Evolutionary conservation across 495 filamentous ascomycete species (phyloP), one percentile per base, ranked within the genome.

Genomic region (Podospora pseudopauciseta): DNA sequence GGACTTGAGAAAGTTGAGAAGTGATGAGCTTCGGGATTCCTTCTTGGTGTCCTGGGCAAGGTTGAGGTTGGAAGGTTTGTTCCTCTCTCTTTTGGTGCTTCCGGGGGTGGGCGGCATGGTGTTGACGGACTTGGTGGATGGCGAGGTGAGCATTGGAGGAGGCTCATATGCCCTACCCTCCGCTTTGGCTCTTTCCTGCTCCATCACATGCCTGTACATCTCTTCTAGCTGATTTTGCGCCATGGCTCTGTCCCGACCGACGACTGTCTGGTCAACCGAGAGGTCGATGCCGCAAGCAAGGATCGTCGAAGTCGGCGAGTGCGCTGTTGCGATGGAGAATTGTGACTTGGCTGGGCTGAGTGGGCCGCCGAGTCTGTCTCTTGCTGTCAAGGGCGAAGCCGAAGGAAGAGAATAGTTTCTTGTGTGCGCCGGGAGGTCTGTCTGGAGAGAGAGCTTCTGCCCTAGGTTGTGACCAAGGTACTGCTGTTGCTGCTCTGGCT

Each of bases 151-250:
- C 15, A 69, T 44, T 11, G 75, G 75, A 13, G 39, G 39, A 64
- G 30, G 80, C 76, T 66, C 79, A 79, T 64, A 86, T 80, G 78
- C 66, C 32, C 74, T 66, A n/a, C 75, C 75, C n/a, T 71, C 70
- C 20, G 64, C 69, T 60, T 91, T 90, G 61, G 87, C 86, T 53
- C 87, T 89, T 78, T 96, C 92, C 63, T 94, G 90, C 79, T 91
- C 92, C 91, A 96, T 90, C 68, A 97, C 93, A 58, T 93, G 90
- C 62, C 88, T 91, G 75, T 97, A 97, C 72, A 97, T 87, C 76
- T 91, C 88, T 75, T 95, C 92, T 80, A 97, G 88, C 75, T 96
- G 89, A 67, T 86, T 82, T 75, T 94, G 89, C 74, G 89, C 87
- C 77, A 87, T 85, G 69, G 84, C 86, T 69, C 85, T 86, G 79